Evolutionary conservation across 805 yeast genomes (phyloP).

Genomic region (Lipomyces orientalis): DNA sequence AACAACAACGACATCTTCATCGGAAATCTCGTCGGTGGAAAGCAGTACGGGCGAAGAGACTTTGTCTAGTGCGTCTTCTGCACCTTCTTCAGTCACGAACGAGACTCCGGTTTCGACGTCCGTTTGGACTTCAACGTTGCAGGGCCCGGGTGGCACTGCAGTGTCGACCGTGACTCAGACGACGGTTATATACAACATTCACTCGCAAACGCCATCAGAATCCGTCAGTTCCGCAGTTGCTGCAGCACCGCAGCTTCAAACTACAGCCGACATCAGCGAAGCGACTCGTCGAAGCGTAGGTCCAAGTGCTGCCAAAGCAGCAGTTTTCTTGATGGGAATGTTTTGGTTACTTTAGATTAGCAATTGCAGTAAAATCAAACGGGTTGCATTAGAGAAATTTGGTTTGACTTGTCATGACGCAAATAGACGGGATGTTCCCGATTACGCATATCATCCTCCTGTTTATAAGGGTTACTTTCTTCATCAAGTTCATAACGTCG

Average conservation of each 20-base stretch:
- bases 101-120: conserved; percentile 19
- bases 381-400: not conserved
- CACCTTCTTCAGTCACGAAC: not conserved
- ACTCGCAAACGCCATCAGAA: not conserved
- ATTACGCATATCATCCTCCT: not conserved
- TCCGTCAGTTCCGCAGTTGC: not conserved
- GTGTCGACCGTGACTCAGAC: conserved; percentile 26
- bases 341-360: not conserved
- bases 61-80: not conserved
- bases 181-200: conserved; percentile 10
- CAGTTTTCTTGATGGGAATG: not conserved
- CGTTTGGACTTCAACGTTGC: conserved; percentile 8
- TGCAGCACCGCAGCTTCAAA: conserved; percentile 15
- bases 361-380: not conserved
- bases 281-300: not conserved
- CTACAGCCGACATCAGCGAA: not conserved
- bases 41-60: not conserved
- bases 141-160: conserved; percentile 16
- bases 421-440: not conserved
- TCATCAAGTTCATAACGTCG: no score
- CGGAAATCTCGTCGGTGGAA: not conserved
- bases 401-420: not conserved
- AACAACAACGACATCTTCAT: not conserved
- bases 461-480: not conserved
- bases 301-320: not conserved